A percentile compares a stretch with the other conserved stretches of the same genome.
Evolutionary conservation across 441 rosid genomes (phyloP).

Genomic region (Jatropha podagrica): DNA sequence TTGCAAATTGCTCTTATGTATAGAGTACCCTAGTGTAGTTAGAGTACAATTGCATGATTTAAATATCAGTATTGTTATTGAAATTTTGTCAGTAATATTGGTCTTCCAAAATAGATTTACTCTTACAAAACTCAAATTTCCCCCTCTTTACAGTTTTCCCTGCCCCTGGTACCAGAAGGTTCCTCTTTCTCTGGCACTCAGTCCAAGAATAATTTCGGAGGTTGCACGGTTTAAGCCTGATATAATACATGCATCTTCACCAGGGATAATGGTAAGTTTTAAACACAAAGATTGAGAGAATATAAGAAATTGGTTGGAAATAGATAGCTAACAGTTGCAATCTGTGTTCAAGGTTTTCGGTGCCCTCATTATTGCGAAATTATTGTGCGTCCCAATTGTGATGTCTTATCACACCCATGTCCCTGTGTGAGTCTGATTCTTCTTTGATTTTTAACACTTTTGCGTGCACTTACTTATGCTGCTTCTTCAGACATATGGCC

Average conservation of each 20-base stretch:
- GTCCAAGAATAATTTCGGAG: slow-evolving; percentile 97
- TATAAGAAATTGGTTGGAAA: slow-evolving; percentile 1
- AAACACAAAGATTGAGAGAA: background rate
- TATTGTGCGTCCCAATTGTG: slow-evolving; percentile 83
- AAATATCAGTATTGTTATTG: background rate
- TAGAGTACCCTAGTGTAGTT: background rate
- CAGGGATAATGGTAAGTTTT: slow-evolving; percentile 83
- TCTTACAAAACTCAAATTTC: slow-evolving; percentile 19
- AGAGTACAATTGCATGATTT: slow-evolving; percentile 12
- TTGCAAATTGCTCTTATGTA: background rate
- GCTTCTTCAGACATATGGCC: background rate
- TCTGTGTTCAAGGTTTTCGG: slow-evolving; percentile 73
- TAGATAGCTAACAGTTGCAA: slow-evolving; percentile 25
- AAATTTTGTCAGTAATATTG: slow-evolving; percentile 8
- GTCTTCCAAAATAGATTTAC: background rate
- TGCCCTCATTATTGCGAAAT: slow-evolving; percentile 82
- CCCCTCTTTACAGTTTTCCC: slow-evolving; percentile 65
- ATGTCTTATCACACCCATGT: slow-evolving; percentile 99
- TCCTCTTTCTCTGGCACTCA: slow-evolving; percentile 93
- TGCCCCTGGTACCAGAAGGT: slow-evolving; percentile 95
- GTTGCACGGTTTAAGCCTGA: slow-evolving; percentile 97
- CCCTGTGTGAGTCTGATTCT: slow-evolving; percentile 76
- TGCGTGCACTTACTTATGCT: slow-evolving; percentile 1
- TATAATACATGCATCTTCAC: slow-evolving; percentile 95
- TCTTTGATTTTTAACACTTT: background rate